These are phyloP conservation scores for Mycena rebaudengoi DNA, from an alignment of 768 basidiomycete species.

Conservation along the genomic window DNA sequence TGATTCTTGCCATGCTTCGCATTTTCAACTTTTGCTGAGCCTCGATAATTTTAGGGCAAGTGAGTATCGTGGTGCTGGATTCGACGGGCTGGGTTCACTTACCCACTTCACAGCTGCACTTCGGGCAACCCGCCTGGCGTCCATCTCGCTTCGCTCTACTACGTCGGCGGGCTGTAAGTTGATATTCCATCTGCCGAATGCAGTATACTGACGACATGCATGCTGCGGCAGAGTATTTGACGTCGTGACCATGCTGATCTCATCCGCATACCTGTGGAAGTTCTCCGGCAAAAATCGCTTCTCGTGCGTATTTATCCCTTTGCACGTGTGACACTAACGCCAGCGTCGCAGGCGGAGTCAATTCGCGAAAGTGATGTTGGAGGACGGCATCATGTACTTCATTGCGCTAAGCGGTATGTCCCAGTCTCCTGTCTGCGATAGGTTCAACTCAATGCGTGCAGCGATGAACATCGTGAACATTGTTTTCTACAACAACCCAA, in stretches of 20 bases:
- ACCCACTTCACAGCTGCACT: background rate
- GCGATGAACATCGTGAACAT: slow-evolving; percentile 22
- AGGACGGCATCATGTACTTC: slow-evolving; percentile 20
- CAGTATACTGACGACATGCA: background rate
- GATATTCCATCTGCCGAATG: background rate
- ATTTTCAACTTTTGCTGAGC: background rate
- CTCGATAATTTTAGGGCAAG: background rate
- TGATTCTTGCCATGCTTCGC: background rate
- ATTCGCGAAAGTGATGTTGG: slow-evolving; percentile 10
- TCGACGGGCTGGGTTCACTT: background rate
- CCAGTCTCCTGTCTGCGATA: background rate
- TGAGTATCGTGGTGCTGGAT: background rate
- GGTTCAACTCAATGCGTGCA: background rate
- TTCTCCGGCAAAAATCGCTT: slow-evolving; percentile 7
- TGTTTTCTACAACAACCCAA: slow-evolving; percentile 8
- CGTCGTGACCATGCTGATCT: slow-evolving; percentile 7
- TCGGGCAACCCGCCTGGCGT: slow-evolving; percentile 3
- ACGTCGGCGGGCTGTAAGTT: slow-evolving; percentile 20
- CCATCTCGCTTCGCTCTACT: slow-evolving; percentile 11
- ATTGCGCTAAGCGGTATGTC: slow-evolving; percentile 10
- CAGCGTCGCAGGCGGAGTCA: background rate
- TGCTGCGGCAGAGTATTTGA: slow-evolving; percentile 9
- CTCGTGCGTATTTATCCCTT: background rate
- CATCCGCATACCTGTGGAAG: slow-evolving; percentile 12
- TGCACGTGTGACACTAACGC: background rate